These are phyloP conservation scores for Tremella fuciformis DNA, from an alignment of 768 basidiomycete species.

Conservation along the genomic window DNA sequence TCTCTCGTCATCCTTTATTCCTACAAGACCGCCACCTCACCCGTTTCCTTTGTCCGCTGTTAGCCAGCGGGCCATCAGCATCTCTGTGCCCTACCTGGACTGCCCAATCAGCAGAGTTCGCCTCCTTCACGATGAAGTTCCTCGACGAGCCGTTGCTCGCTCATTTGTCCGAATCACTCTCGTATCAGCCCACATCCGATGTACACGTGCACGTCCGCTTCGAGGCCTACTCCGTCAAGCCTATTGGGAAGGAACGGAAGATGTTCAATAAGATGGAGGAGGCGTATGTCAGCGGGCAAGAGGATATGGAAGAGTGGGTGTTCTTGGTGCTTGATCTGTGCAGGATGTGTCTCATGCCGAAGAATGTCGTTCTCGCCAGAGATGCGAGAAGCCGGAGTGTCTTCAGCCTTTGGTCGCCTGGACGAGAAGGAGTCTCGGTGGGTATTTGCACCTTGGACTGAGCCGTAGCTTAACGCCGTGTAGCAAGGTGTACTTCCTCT, in stretches of 20 bases:
- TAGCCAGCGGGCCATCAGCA: neutral
- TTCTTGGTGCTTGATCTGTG: neutral
- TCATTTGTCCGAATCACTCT: conserved; percentile 72
- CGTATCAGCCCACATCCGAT: conserved; percentile 60
- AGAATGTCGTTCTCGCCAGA: conserved; percentile 64
- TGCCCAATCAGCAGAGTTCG: neutral
- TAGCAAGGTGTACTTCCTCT: conserved; percentile 83
- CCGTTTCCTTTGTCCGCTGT: neutral
- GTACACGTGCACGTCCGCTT: conserved; percentile 86
- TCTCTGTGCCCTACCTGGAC: neutral
- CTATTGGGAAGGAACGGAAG: conserved; percentile 93
- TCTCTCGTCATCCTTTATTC: neutral
- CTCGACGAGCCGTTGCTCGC: conserved; percentile 71
- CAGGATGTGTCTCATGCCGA: conserved; percentile 52
- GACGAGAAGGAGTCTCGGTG: conserved; percentile 58
- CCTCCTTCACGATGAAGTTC: conserved; percentile 69
- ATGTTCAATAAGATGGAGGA: conserved; percentile 89
- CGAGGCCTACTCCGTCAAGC: conserved; percentile 97
- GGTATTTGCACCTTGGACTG: conserved; percentile 8
- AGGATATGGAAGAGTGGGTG: conserved; percentile 51
- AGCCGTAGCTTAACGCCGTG: conserved; percentile 1
- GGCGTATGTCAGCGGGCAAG: conserved; percentile 73
- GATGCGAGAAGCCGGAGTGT: conserved; percentile 66
- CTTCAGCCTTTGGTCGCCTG: conserved; percentile 82
- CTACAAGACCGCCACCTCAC: neutral